Evolutionary conservation across 331 rosid species (phyloP), one percentile per base, ranked within the genome.

Genomic region (Phaseolus coccineus): DNA sequence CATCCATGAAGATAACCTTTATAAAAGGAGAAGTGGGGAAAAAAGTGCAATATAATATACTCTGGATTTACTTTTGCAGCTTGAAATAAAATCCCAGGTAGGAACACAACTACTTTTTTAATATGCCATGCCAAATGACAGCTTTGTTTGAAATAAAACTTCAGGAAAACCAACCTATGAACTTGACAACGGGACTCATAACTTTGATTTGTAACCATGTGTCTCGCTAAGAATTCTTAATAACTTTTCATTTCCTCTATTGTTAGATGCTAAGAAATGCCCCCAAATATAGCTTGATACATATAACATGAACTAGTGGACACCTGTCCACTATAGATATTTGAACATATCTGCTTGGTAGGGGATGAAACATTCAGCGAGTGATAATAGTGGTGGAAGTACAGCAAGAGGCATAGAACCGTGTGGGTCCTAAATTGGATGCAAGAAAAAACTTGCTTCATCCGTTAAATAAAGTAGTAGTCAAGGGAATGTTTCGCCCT

Each of bases 341-440:
- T 51, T 40, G 33, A 58, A 58, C 58, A 15, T 75, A 57, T 47
- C 25, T 57, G 77, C 71, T 58, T 44, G 46, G 16, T 27, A 31
- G 30, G 11, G 56, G 77, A 57, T 63, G 28, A 72, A 68, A 53
- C 69, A 68, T 51, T 51, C 31, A 66, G 28, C 69, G 30, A 79
- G 51, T 58, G 50, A 67, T 40, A 48, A 58, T 59, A 69, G 15
- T 48, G 27, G 15, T 48, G 27, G 71, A 14, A 48, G 42, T 59
- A 69, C 48, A 81, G 13, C 24, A 59, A 85, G 79, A 35, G 44
- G 77, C 62, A 48, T 27, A 66, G 73, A 64, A 69, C 12, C 10
- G 40, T 69, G 84, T 81, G 84, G 79, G 85, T 80, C 83, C 91
- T 51, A 64, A 50, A 61, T 39, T n/a, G 30, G 79, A 74, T 47